These are phyloP conservation scores for Trametopsis cervina DNA, from an alignment of 768 basidiomycete species.

Conservation along the genomic window DNA sequence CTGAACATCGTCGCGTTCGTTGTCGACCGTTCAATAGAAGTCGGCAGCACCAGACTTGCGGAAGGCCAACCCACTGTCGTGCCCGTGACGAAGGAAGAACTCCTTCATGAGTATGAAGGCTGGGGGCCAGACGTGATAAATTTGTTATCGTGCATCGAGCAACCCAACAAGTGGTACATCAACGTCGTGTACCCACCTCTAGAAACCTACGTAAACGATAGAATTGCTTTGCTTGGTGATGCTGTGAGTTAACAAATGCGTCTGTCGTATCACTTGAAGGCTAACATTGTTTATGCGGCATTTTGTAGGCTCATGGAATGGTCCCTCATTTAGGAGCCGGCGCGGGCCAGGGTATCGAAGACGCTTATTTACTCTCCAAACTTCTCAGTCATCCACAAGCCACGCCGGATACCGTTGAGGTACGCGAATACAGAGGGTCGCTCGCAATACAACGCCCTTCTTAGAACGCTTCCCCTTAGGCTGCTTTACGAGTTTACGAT, in stretches of 20 bases:
- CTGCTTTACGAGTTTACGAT: conserved; percentile 41
- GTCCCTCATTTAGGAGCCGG: conserved; percentile 52
- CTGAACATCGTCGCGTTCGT: conserved; percentile 41
- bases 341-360: conserved; percentile 55
- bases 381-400: conserved; percentile 39
- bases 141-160: conserved; percentile 36
- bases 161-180: conserved; percentile 46
- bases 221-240: conserved; percentile 48
- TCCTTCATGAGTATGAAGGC: conserved; percentile 35
- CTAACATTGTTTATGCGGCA: too few relatives aligned
- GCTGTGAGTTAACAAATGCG: conserved; percentile 29
- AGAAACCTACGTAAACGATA: conserved; percentile 34
- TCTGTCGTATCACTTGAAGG: too few relatives aligned
- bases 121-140: conserved; percentile 39
- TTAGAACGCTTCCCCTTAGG: conserved; percentile 23
- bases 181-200: conserved; percentile 42
- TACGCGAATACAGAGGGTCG: conserved; percentile 16
- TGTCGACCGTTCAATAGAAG: conserved; percentile 23
- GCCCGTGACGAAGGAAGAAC: conserved; percentile 32
- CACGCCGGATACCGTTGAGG: conserved; percentile 33
- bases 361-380: conserved; percentile 39
- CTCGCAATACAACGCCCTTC: not conserved
- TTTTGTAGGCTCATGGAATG: conserved; percentile 45
- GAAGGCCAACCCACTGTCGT: conserved; percentile 32
- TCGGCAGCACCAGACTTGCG: conserved; percentile 11